Percentiles rank a stretch among this genome's conserved stretches.
phyloP scores from a whole-genome alignment of 2,329 filamentous ascomycete genomes.

The Fusarium austroafricanum region DNA sequence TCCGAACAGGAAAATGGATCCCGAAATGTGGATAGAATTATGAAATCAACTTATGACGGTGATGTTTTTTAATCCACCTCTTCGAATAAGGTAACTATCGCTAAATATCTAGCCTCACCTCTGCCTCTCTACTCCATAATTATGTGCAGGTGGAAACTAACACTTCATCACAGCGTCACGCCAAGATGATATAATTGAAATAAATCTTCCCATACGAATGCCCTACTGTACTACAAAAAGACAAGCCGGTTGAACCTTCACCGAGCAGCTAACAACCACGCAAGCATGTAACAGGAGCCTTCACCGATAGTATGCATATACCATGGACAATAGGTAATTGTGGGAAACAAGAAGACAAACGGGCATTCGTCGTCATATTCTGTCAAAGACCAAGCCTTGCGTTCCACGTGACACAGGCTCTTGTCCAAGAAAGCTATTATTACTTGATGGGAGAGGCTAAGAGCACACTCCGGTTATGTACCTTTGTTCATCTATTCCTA shows the following conservation, averaged over 20 bases:
- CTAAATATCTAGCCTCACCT: not conserved
- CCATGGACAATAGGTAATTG: not conserved
- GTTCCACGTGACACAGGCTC: not conserved
- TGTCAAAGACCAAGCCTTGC: not conserved
- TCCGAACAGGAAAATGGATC: not conserved
- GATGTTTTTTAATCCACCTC: too few species aligned
- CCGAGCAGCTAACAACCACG: not conserved
- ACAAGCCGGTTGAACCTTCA: not conserved
- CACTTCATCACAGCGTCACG: not conserved
- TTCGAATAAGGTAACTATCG: too few species aligned
- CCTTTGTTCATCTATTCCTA: not conserved
- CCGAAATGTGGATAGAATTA: too few species aligned
- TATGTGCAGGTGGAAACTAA: not conserved
- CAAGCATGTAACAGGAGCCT: not conserved
- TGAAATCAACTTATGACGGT: too few species aligned
- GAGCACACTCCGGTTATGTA: not conserved
- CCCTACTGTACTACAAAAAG: not conserved
- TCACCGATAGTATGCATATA: not conserved
- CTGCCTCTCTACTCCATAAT: not conserved
- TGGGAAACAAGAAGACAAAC: not conserved
- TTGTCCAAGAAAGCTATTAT: not conserved
- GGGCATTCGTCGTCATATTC: not conserved
- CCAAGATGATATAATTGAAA: conserved; percentile 10
- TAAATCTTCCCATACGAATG: not conserved
- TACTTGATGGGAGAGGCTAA: not conserved